Conservation (phyloP, 1,284 basidiomycete species). For the Stygiomarasmius scandens region DNA sequence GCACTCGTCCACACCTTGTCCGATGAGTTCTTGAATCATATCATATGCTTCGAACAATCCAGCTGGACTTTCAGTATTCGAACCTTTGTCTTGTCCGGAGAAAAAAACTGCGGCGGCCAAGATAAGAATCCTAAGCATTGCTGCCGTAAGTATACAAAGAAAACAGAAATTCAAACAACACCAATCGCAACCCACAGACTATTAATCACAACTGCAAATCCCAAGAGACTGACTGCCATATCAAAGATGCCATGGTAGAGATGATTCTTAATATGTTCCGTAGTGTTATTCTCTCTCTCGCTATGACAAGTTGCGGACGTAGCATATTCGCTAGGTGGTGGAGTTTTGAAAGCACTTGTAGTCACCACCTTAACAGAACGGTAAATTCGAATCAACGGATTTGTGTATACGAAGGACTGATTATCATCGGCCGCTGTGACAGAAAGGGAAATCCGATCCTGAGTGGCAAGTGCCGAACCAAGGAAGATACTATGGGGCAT, state of each 20-base stretch:
- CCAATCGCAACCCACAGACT: slow-evolving; percentile 60
- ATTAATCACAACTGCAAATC: slow-evolving; percentile 89
- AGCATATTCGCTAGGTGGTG: slow-evolving; percentile 10
- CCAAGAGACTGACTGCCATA: slow-evolving; percentile 67
- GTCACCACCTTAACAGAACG: background rate
- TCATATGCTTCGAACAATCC: slow-evolving; percentile 84
- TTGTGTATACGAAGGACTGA: background rate
- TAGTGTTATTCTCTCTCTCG: slow-evolving; percentile 66
- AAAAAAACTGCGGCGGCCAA: slow-evolving; percentile 77
- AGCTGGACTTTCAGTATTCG: slow-evolving; percentile 44
- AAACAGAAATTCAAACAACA: background rate
- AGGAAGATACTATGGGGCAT: slow-evolving; percentile 21
- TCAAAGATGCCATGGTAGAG: slow-evolving; percentile 78
- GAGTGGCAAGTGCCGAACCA: slow-evolving; percentile 19
- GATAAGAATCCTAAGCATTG: slow-evolving; percentile 61
- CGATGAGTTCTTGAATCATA: slow-evolving; percentile 68
- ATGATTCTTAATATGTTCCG: slow-evolving; percentile 74
- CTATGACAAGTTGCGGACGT: slow-evolving; percentile 42
- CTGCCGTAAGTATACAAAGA: background rate
- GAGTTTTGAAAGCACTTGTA: background rate
- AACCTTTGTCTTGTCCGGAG: slow-evolving; percentile 43
- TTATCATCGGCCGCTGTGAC: background rate
- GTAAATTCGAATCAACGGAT: background rate
- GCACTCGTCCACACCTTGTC: slow-evolving; percentile 63
- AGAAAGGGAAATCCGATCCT: slow-evolving; percentile 10